Percentiles rank a stretch among this genome's conserved stretches.
Evolutionary conservation across 2,329 filamentous ascomycete genomes (phyloP).

Genomic region (Aspergillus sp.): DNA sequence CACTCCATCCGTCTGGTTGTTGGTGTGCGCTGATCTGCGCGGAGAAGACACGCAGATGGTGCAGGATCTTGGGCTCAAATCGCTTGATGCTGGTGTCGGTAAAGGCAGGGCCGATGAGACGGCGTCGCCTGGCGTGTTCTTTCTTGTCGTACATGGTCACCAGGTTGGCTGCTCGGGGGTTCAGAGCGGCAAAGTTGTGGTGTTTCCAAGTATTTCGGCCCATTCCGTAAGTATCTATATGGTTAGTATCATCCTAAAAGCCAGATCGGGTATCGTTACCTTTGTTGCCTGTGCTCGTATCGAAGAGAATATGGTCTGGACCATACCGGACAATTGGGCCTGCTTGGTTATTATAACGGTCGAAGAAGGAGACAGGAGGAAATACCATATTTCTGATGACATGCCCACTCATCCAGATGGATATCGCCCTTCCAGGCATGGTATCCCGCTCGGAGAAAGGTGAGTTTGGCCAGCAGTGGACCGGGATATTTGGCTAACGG

Average conservation of each 20-base stretch:
- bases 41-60: not conserved
- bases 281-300: no score
- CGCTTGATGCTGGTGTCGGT: constrained; percentile 11
- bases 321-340: not conserved
- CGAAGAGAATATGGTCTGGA: not conserved
- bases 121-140: constrained; percentile 1
- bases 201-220: not conserved
- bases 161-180: no score
- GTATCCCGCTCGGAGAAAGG: constrained; percentile 2
- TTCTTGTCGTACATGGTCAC: no score
- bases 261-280: no score
- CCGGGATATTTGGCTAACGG: constrained; percentile 6
- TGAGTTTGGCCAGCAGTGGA: constrained; percentile 7
- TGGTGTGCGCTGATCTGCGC: not conserved
- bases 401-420: constrained; percentile 29
- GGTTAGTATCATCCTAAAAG: no score
- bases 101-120: constrained; percentile 13
- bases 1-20: no score
- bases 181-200: not conserved
- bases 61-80: constrained; percentile 9
- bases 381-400: constrained; percentile 31
- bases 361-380: not conserved
- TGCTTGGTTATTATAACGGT: no score
- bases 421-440: constrained; percentile 33
- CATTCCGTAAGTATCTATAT: not conserved